Evolutionary conservation across 2,329 filamentous ascomycete genomes (phyloP), one percentile per base, ranked within the genome.

Genomic region (Chrysosphaeria jannelii): DNA sequence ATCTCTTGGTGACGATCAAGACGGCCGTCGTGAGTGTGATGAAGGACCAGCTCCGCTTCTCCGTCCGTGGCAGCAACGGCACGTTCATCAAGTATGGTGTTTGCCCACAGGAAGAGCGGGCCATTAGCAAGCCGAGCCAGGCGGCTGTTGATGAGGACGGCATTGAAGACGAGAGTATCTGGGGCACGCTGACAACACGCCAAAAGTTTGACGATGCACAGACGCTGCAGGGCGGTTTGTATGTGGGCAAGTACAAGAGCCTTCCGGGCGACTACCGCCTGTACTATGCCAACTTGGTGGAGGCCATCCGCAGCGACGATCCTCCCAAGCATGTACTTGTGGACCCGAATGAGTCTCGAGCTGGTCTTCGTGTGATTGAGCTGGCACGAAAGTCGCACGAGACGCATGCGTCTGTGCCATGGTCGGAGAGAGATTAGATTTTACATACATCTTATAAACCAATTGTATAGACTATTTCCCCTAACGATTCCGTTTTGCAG

Each of bases 51-150:
- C 37, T 66, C 29, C 44, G 60, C 23, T 66, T 51, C 39, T 64
- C 58, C 50, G 49, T 67, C 4, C 42, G 60, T 4, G 63, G 62
- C 13, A 57, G 56, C 2, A 54, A 61, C 35, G 62, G 61, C 1
- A 39, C 39, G 0, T 51, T 42, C 25, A 27, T 47, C 26, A 49
- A 51, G 31, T 31, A 27, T 11, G 31, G 32, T 19, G 39, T 36
- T 19, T 43, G 43, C 23, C 36, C 36, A 1, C 44, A 48, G 20
- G 43, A 47, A 22, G 34, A 39, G 10, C 31, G 38, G 1, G 27
- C 30, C 16, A 19, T 35, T 1, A 29, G 31, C 9, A 27, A 23
- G 2, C 31, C 31, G 1, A 23, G 21, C 4, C 13, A 21, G 23
- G 28, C 31, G 3, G 30, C 28, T 10, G 28, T 33, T 13, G 34